phyloP scores from a whole-genome alignment of 495 filamentous ascomycete genomes.

The Beverwykella pulmonaria region DNA sequence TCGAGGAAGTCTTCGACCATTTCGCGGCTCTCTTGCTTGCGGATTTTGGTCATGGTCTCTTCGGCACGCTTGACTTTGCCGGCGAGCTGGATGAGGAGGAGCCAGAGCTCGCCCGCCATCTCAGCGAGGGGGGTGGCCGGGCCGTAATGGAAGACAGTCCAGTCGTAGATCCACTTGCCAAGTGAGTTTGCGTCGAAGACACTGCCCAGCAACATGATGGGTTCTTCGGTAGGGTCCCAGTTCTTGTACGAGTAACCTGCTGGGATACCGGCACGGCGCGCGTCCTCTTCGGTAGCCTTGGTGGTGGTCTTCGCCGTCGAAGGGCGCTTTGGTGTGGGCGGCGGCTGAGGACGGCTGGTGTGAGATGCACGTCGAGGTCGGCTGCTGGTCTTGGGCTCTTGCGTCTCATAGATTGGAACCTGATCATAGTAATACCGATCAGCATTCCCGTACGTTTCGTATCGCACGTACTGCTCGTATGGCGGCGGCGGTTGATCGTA shows the following conservation, averaged over 20 bases:
- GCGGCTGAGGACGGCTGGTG: slow-evolving; percentile 36
- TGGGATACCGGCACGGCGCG: slow-evolving; percentile 78
- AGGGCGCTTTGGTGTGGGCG: slow-evolving; percentile 35
- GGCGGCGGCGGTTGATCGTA: slow-evolving; percentile 46
- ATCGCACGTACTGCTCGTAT: slow-evolving; percentile 45
- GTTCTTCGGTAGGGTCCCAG: slow-evolving; percentile 94
- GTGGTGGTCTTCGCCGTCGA: slow-evolving; percentile 48
- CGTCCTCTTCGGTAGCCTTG: slow-evolving; percentile 84
- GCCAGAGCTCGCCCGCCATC: slow-evolving; percentile 92
- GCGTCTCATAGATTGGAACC: slow-evolving; percentile 47
- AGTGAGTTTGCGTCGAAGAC: slow-evolving; percentile 98
- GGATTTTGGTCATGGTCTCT: slow-evolving; percentile 75
- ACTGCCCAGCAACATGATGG: slow-evolving; percentile 90
- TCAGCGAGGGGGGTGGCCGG: slow-evolving; percentile 85
- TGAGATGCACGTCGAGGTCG: slow-evolving; percentile 47
- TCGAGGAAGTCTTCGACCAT: slow-evolving; percentile 90
- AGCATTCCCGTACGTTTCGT: slow-evolving; percentile 42
- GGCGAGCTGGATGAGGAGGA: slow-evolving; percentile 91
- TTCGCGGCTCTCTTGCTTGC: slow-evolving; percentile 70
- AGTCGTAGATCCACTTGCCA: slow-evolving; percentile 99
- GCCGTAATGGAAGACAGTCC: slow-evolving; percentile 93
- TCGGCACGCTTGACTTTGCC: slow-evolving; percentile 93
- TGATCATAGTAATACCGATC: slow-evolving; percentile 46
- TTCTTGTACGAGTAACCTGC: slow-evolving; percentile 95
- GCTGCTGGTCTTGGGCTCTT: slow-evolving; percentile 33